Evolutionary conservation across 345 rosid genomes (phyloP).

Genomic region (Heritiera littoralis): DNA sequence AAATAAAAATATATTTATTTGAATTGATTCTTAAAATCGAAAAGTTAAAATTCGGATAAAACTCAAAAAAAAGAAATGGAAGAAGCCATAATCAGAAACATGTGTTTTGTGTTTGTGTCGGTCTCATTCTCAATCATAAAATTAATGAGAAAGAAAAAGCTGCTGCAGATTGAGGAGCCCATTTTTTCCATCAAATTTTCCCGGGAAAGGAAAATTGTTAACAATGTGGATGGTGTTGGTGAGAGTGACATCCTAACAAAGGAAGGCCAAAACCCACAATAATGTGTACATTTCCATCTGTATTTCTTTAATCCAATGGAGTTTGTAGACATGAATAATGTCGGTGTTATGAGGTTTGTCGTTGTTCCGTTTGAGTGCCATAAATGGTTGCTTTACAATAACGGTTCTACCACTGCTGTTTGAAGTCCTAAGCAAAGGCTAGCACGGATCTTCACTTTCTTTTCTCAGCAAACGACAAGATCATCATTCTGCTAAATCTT

Average conservation of each 20-base stretch:
- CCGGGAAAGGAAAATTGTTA: neutral
- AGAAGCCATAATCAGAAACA: no score
- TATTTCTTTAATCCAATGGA: no score
- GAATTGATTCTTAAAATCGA: no score
- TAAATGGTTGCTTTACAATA: neutral
- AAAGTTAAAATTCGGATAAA: neutral
- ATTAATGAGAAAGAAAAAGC: no score
- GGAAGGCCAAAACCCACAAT: neutral
- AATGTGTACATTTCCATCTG: no score
- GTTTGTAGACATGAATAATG: no score
- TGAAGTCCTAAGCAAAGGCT: conserved; percentile 2
- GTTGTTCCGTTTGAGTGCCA: no score
- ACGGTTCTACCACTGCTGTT: neutral
- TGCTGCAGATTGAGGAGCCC: neutral
- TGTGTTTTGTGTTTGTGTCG: neutral
- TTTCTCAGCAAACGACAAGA: neutral
- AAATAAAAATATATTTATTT: no score
- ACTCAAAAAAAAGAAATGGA: neutral
- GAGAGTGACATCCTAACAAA: neutral
- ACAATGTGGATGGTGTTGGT: neutral
- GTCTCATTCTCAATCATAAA: neutral
- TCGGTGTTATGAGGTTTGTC: no score
- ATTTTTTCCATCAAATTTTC: neutral
- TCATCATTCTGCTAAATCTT: no score
- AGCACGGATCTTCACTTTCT: neutral